Evolutionary conservation across 768 basidiomycete species (phyloP).

Genomic region (Phylloporus sp.): DNA sequence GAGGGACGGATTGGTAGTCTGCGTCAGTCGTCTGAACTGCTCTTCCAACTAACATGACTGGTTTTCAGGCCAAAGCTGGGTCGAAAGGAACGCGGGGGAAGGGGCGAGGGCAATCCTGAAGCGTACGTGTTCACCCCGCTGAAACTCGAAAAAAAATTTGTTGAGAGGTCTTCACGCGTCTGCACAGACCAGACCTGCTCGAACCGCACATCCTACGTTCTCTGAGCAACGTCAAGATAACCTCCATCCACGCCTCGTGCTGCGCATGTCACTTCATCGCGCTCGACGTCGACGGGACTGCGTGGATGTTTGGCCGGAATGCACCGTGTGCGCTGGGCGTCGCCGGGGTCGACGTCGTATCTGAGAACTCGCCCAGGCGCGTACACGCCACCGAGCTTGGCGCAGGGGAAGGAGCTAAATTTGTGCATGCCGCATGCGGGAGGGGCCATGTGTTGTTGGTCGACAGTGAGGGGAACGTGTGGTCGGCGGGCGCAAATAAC

Average conservation of each 20-base stretch:
- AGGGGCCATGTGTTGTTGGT: slow-evolving; percentile 80
- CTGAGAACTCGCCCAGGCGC: slow-evolving; percentile 69
- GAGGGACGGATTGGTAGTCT: slow-evolving; percentile 78
- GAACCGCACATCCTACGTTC: slow-evolving; percentile 89
- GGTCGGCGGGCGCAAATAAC: slow-evolving; percentile 79
- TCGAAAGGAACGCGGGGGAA: slow-evolving; percentile 59
- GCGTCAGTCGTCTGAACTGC: not conserved
- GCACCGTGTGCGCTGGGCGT: slow-evolving; percentile 64
- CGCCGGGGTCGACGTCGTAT: slow-evolving; percentile 49
- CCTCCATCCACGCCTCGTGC: slow-evolving; percentile 72
- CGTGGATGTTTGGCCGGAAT: slow-evolving; percentile 90
- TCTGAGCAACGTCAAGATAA: slow-evolving; percentile 69
- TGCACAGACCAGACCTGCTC: slow-evolving; percentile 71
- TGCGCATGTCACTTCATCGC: slow-evolving; percentile 71
- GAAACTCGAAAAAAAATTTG: slow-evolving; percentile 2
- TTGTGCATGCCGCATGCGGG: slow-evolving; percentile 81
- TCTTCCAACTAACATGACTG: slow-evolving; percentile 8
- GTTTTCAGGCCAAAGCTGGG: slow-evolving; percentile 66
- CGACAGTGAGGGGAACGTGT: slow-evolving; percentile 74
- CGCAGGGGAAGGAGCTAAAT: slow-evolving; percentile 49
- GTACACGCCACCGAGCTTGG: slow-evolving; percentile 59
- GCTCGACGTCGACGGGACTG: slow-evolving; percentile 69
- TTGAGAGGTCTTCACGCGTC: slow-evolving; percentile 1
- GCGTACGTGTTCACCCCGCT: slow-evolving; percentile 24
- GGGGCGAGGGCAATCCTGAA: slow-evolving; percentile 38